These are phyloP conservation scores for Globisporangium paddicum DNA, from an alignment of 352 stramenopile species.

Conservation along the genomic window DNA sequence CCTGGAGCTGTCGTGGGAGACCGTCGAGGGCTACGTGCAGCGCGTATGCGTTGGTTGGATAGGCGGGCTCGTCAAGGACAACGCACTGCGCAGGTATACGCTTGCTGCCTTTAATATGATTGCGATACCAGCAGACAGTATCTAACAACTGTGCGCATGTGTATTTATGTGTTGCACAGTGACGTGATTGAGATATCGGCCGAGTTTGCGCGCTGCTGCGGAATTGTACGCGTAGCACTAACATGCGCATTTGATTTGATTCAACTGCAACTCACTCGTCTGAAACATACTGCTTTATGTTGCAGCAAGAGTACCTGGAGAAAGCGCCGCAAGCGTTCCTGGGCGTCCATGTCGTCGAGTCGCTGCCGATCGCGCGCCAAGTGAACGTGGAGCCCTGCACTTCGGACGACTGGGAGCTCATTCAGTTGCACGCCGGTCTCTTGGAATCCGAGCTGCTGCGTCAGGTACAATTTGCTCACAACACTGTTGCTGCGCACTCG, in stretches of 20 bases:
- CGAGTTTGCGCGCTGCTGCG: slow-evolving; percentile 79
- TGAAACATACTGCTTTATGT: neutral
- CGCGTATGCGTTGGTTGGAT: slow-evolving; percentile 70
- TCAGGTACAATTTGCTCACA: slow-evolving; percentile 46
- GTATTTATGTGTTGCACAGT: slow-evolving; percentile 26
- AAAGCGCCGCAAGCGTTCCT: slow-evolving; percentile 56
- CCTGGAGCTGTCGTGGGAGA: slow-evolving; percentile 75
- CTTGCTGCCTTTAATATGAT: too few species aligned
- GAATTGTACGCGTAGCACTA: slow-evolving; percentile 42
- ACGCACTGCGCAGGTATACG: slow-evolving; percentile 50
- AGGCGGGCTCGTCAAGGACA: slow-evolving; percentile 48
- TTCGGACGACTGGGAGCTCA: slow-evolving; percentile 87
- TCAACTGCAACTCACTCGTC: neutral
- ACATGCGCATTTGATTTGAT: neutral
- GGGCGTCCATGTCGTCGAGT: slow-evolving; percentile 70
- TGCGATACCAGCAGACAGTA: too few species aligned
- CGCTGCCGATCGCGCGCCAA: slow-evolving; percentile 55
- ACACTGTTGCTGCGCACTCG: too few species aligned
- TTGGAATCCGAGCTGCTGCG: slow-evolving; percentile 80
- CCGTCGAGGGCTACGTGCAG: slow-evolving; percentile 73
- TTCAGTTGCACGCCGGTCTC: slow-evolving; percentile 80
- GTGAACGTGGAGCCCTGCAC: slow-evolving; percentile 85
- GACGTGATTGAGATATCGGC: slow-evolving; percentile 80
- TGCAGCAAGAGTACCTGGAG: slow-evolving; percentile 57
- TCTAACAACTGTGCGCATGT: neutral